These are phyloP conservation scores for Domatiomyces catenatus DNA, from an alignment of 2,329 filamentous ascomycete species.

Conservation along the genomic window DNA sequence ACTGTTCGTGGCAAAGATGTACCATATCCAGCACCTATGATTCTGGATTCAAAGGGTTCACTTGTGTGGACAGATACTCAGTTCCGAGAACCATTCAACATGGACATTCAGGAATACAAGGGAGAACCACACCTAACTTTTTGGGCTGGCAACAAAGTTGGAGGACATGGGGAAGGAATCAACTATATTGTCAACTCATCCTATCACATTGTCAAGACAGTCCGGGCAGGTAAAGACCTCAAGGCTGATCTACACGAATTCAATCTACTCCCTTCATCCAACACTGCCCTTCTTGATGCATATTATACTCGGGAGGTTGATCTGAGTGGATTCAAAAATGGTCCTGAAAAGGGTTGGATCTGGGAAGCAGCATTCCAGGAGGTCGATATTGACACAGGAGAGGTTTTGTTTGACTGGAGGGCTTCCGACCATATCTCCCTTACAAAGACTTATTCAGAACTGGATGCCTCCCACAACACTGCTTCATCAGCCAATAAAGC, in stretches of 20 bases:
- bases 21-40: constrained; percentile 17
- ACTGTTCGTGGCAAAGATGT: neutral
- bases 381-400: constrained; percentile 28
- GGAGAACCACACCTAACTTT: constrained; percentile 32
- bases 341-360: constrained; percentile 21
- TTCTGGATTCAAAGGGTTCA: constrained; percentile 18
- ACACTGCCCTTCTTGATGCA: constrained; percentile 7
- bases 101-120: constrained; percentile 30
- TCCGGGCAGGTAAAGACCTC: neutral
- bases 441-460: constrained; percentile 5
- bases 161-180: constrained; percentile 31
- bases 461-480: no score
- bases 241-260: constrained; percentile 10
- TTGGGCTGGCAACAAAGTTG: constrained; percentile 31
- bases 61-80: constrained; percentile 18
- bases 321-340: constrained; percentile 1
- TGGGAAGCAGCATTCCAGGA: constrained; percentile 31
- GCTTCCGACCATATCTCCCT: constrained; percentile 29
- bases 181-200: constrained; percentile 25
- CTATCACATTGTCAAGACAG: constrained; percentile 1
- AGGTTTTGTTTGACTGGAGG: constrained; percentile 32
- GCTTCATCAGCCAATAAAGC: constrained; percentile 14
- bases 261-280: constrained; percentile 1
- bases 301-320: constrained; percentile 4
- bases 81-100: constrained; percentile 21